Evolutionary conservation across 345 rosid genomes (phyloP).

Genomic region (Syzygium jambos): DNA sequence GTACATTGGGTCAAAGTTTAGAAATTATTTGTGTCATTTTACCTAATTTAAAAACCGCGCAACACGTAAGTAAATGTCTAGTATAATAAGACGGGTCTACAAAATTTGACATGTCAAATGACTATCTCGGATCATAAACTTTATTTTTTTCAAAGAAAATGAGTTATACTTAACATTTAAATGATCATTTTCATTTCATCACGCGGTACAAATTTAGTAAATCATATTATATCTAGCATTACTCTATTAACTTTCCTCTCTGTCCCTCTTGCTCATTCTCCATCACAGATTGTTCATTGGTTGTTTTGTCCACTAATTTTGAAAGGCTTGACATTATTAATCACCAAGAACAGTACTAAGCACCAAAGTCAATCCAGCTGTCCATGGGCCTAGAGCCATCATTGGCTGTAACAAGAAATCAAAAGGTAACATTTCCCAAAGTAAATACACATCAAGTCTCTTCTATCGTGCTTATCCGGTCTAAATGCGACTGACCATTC

Average conservation of each 20-base stretch:
- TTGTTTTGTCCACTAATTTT: not conserved
- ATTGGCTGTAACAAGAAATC: not conserved
- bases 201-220: not conserved
- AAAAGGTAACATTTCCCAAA: not conserved
- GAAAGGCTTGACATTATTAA: not conserved
- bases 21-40: too few relatives aligned
- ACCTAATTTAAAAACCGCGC: not conserved
- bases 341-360: not conserved
- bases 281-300: not conserved
- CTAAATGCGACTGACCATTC: constrained; percentile 11
- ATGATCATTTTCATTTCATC: not conserved
- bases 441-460: not conserved
- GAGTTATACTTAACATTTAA: not conserved
- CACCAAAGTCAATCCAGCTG: constrained; percentile 8
- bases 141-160: not conserved
- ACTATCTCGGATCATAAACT: not conserved
- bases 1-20: too few relatives aligned
- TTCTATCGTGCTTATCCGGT: not conserved
- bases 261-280: not conserved
- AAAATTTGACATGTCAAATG: not conserved
- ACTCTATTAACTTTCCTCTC: not conserved
- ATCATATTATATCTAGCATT: not conserved
- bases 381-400: constrained; percentile 6
- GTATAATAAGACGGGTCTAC: not conserved
- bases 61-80: not conserved